Evolutionary conservation across 176 grass and related monocot species (phyloP).

Genomic region (Eleusine coracana): DNA sequence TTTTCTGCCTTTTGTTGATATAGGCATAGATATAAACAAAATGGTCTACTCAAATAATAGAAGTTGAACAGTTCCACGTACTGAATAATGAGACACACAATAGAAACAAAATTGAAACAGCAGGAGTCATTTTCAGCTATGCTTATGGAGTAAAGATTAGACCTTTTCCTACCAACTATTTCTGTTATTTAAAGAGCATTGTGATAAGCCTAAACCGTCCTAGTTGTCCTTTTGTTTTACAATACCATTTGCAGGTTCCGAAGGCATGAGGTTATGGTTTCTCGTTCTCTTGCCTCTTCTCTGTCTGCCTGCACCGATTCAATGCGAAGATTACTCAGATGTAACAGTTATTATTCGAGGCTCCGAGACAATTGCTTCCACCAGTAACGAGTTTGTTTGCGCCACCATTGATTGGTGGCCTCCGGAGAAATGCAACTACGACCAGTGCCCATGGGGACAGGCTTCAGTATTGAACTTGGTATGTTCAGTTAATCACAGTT

Average conservation of each 20-base stretch:
- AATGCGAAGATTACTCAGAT: slow-evolving; percentile 59
- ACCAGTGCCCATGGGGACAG: slow-evolving; percentile 87
- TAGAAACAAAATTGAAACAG: slow-evolving; percentile 15
- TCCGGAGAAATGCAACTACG: slow-evolving; percentile 91
- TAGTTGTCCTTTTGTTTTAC: slow-evolving; percentile 30
- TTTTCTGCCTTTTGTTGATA: background rate
- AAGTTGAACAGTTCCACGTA: slow-evolving; percentile 18
- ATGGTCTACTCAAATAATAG: slow-evolving; percentile 10
- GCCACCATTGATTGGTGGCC: slow-evolving; percentile 99
- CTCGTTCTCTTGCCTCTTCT: slow-evolving; percentile 52
- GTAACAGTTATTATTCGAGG: slow-evolving; percentile 73
- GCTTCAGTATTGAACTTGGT: slow-evolving; percentile 93
- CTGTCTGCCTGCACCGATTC: slow-evolving; percentile 39
- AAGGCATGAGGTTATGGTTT: slow-evolving; percentile 47
- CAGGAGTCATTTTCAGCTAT: slow-evolving; percentile 44
- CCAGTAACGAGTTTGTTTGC: slow-evolving; percentile 74
- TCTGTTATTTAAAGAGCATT: slow-evolving; percentile 19
- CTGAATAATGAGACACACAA: slow-evolving; percentile 17
- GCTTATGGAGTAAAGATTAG: slow-evolving; percentile 14
- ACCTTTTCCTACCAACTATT: slow-evolving; percentile 38
- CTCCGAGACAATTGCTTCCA: slow-evolving; percentile 65
- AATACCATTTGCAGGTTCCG: slow-evolving; percentile 42
- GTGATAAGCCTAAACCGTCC: slow-evolving; percentile 23
- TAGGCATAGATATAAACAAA: slow-evolving; percentile 1
- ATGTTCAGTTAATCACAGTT: background rate